Conservation (phyloP, 2,329 filamentous ascomycete genomes). For the Apiospora rasikravindrae region DNA sequence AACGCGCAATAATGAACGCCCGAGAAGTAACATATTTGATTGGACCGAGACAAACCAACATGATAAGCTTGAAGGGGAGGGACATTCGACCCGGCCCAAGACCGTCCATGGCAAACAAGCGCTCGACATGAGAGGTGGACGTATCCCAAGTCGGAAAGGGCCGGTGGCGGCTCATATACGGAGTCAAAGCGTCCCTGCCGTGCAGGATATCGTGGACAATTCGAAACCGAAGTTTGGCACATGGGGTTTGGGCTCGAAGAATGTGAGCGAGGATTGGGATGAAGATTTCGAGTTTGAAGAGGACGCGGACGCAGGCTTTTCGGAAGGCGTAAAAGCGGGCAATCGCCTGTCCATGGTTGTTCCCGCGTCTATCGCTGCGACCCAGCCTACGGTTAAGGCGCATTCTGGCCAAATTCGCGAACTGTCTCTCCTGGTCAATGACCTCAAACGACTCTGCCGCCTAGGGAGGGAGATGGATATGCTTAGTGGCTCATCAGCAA, state of each 20-base stretch:
- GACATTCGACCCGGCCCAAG: conserved; percentile 67
- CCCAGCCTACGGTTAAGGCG: conserved; percentile 80
- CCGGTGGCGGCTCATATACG: conserved; percentile 74
- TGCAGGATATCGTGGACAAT: conserved; percentile 65
- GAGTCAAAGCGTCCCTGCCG: conserved; percentile 80
- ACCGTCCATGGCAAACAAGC: conserved; percentile 81
- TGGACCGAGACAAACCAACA: conserved; percentile 72
- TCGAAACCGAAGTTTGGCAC: conserved; percentile 76
- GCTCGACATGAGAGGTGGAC: conserved; percentile 71
- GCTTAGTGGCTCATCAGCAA: conserved; percentile 61
- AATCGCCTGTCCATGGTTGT: conserved; percentile 66
- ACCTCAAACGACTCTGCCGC: conserved; percentile 77
- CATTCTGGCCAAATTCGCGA: conserved; percentile 86
- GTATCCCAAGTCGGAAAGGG: conserved; percentile 68
- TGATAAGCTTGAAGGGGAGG: conserved; percentile 65
- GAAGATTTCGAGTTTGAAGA: conserved; percentile 81
- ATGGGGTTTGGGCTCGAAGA: conserved; percentile 81
- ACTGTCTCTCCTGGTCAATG: conserved; percentile 80
- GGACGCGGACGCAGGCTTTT: conserved; percentile 42
- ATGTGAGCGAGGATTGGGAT: conserved; percentile 85
- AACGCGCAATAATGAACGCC: conserved; percentile 51
- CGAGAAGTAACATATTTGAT: conserved; percentile 75
- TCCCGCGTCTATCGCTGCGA: conserved; percentile 78
- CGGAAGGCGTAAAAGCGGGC: conserved; percentile 43
- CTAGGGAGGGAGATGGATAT: conserved; percentile 73